These are phyloP conservation scores for Sindora glabra DNA, from an alignment of 306 rosid species.

Conservation along the genomic window DNA sequence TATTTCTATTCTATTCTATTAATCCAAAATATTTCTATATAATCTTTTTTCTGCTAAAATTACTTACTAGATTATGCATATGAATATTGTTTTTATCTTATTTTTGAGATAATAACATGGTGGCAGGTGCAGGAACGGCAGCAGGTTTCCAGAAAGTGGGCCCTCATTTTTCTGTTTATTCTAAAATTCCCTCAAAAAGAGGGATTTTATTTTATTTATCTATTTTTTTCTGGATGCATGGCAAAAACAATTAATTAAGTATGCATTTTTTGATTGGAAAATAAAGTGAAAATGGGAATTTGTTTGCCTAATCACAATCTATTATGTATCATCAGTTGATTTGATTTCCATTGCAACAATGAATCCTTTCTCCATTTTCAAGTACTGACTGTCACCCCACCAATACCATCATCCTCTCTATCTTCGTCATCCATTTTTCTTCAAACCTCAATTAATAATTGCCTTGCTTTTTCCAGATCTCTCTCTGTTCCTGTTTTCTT, in stretches of 20 bases:
- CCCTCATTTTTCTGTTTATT: neutral
- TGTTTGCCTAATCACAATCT: conserved; percentile 47
- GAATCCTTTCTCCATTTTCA: conserved; percentile 20
- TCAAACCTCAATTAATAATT: neutral
- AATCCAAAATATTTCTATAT: no score
- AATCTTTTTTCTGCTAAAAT: no score
- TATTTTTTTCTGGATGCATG: neutral
- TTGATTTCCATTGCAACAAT: conserved; percentile 20
- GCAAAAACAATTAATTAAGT: neutral
- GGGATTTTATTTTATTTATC: neutral
- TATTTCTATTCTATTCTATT: no score
- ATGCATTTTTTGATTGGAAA: neutral
- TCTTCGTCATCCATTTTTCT: no score
- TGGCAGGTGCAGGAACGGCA: neutral
- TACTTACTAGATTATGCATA: no score
- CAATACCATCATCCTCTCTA: conserved; percentile 6
- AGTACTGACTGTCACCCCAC: conserved; percentile 24
- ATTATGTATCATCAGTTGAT: conserved; percentile 33
- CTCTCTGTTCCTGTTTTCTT: neutral
- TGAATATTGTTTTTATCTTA: no score
- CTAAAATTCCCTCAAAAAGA: neutral
- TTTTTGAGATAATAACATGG: no score
- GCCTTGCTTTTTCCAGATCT: neutral
- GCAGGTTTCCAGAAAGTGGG: conserved; percentile 17
- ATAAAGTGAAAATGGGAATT: conserved; percentile 19